A percentile compares a stretch with the other conserved stretches of the same genome.
Conservation (phyloP, 2,329 filamentous ascomycete genomes). For the Aspergillus sp. region DNA sequence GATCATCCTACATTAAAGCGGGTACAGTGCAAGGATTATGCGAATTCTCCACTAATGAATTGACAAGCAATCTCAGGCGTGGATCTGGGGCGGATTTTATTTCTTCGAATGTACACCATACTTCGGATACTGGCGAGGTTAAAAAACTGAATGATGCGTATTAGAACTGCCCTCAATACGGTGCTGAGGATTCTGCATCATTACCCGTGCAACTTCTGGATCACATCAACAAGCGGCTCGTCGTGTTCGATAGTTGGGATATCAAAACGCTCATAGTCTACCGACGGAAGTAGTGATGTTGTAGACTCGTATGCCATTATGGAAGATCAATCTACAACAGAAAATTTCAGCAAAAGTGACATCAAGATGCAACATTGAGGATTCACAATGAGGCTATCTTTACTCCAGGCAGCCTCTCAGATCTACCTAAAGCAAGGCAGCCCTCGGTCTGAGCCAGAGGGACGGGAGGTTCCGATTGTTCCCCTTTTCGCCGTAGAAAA, state of each 20-base stretch:
- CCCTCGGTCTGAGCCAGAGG: background rate
- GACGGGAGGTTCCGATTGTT: background rate
- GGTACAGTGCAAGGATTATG: conserved; percentile 46
- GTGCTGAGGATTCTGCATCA: background rate
- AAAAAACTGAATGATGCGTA: conserved; percentile 35
- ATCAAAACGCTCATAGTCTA: conserved; percentile 31
- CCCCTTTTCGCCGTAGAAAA: background rate
- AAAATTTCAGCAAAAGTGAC: background rate
- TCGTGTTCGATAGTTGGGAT: conserved; percentile 42
- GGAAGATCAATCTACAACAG: background rate
- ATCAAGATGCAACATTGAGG: background rate
- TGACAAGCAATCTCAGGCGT: conserved; percentile 38
- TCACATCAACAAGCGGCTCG: conserved; percentile 39
- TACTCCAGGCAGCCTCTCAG: background rate
- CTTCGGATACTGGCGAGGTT: conserved; percentile 38
- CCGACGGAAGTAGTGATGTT: conserved; percentile 16
- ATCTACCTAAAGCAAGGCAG: background rate
- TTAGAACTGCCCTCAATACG: conserved; percentile 3
- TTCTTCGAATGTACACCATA: conserved; percentile 46
- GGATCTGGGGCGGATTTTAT: conserved; percentile 42
- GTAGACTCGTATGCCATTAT: conserved; percentile 14
- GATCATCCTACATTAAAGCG: conserved; percentile 52
- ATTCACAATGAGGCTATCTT: background rate
- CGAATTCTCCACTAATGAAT: conserved; percentile 40
- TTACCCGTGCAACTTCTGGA: conserved; percentile 42